A percentile compares a stretch with the other conserved stretches of the same genome.
Conservation (phyloP, 1,284 basidiomycete genomes). For the Coniophora puteana region DNA sequence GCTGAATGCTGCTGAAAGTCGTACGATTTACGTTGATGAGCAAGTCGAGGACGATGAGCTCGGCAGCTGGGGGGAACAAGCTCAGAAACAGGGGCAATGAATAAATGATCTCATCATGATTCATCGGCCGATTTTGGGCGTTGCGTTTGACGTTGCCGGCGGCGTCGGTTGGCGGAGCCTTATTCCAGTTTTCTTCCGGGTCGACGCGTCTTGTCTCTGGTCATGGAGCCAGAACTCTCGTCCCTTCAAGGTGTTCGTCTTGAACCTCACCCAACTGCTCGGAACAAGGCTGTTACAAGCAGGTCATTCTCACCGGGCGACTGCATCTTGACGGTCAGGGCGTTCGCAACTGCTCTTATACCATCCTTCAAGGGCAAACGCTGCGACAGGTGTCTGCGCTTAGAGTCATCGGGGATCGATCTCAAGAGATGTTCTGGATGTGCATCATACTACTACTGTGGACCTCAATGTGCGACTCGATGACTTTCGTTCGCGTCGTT, state of each 20-base stretch:
- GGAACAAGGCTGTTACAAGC: slow-evolving; percentile 46
- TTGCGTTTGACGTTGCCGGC: too few species aligned
- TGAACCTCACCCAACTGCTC: slow-evolving; percentile 41
- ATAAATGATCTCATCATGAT: too few species aligned
- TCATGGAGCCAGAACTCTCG: too few species aligned
- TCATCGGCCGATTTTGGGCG: too few species aligned
- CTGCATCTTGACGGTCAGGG: slow-evolving; percentile 38
- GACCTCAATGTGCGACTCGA: slow-evolving; percentile 46
- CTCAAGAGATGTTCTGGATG: slow-evolving; percentile 58
- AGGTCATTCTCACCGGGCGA: slow-evolving; percentile 37
- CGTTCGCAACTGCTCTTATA: slow-evolving; percentile 48
- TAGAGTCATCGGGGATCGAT: slow-evolving; percentile 14
- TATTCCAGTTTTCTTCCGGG: too few species aligned
- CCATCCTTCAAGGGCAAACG: slow-evolving; percentile 53
- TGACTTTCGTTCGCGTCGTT: slow-evolving; percentile 5
- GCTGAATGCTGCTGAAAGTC: too few species aligned
- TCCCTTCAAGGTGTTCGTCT: slow-evolving; percentile 27
- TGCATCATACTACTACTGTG: slow-evolving; percentile 69
- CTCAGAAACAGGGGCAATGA: too few species aligned
- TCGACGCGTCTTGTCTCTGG: too few species aligned
- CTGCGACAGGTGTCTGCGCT: slow-evolving; percentile 59
- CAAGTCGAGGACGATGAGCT: too few species aligned
- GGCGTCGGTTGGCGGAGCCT: too few species aligned
- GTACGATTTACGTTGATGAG: too few species aligned
- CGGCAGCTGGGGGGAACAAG: too few species aligned